Conservation (phyloP, 495 filamentous ascomycete species). For the Astrothelium subdiscretum region DNA sequence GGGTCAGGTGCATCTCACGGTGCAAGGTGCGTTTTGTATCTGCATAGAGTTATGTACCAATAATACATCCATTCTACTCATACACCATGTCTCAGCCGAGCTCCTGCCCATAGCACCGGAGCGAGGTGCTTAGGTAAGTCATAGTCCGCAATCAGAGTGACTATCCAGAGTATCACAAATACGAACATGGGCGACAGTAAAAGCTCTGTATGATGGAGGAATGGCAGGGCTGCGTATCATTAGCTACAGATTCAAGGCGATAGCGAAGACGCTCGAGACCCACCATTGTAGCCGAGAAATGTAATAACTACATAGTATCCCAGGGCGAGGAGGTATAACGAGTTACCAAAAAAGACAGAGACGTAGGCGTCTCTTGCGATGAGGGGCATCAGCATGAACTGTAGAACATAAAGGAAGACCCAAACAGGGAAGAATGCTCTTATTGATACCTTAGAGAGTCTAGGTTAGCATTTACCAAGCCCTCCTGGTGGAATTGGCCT, state of each 20-base stretch:
- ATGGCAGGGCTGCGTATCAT: slow-evolving; percentile 45
- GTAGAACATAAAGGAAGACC: slow-evolving; percentile 59
- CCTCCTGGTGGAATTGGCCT: slow-evolving; percentile 11
- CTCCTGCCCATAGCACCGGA: slow-evolving; percentile 37
- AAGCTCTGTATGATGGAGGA: slow-evolving; percentile 62
- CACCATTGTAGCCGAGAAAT: slow-evolving; percentile 63
- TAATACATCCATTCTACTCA: slow-evolving; percentile 9
- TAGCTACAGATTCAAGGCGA: background rate
- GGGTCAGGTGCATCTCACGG: background rate
- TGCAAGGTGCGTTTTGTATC: background rate
- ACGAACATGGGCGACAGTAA: slow-evolving; percentile 52
- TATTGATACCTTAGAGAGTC: slow-evolving; percentile 48
- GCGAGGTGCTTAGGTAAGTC: slow-evolving; percentile 42
- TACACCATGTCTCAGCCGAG: slow-evolving; percentile 26
- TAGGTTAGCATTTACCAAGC: background rate
- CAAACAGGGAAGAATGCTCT: slow-evolving; percentile 66
- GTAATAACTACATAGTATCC: slow-evolving; percentile 62
- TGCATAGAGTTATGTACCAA: slow-evolving; percentile 2
- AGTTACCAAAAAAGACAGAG: slow-evolving; percentile 58
- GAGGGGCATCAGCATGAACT: slow-evolving; percentile 60
- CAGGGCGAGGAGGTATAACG: slow-evolving; percentile 58
- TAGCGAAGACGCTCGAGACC: background rate
- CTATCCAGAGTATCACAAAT: slow-evolving; percentile 50
- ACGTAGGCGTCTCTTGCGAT: slow-evolving; percentile 43
- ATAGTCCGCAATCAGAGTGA: slow-evolving; percentile 45